Conservation (phyloP, 2,329 filamentous ascomycete species). For the Colletotrichum nymphaeae region DNA sequence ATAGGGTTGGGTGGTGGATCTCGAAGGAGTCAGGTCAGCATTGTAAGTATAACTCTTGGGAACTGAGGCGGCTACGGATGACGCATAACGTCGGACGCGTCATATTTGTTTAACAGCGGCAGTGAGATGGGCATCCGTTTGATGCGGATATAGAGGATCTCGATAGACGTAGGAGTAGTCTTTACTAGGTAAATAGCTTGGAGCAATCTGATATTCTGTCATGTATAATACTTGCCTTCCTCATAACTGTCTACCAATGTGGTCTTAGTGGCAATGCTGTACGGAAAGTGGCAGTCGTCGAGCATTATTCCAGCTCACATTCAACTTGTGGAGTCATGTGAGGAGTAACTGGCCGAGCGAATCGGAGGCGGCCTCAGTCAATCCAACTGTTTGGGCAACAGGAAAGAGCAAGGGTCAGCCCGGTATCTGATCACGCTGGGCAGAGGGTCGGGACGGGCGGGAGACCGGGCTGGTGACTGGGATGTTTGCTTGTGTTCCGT, state of each 20-base stretch:
- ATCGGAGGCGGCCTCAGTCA: background rate
- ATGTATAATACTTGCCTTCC: too few species aligned
- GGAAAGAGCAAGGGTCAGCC: background rate
- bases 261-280: background rate
- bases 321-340: background rate
- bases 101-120: too few species aligned
- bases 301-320: background rate
- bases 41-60: too few species aligned
- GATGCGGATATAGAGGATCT: too few species aligned
- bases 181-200: too few species aligned
- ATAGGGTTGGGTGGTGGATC: too few species aligned
- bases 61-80: too few species aligned
- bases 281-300: background rate
- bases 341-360: background rate
- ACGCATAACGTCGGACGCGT: too few species aligned
- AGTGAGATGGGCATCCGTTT: too few species aligned
- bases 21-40: too few species aligned
- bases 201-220: too few species aligned
- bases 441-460: slow-evolving; percentile 18
- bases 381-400: background rate
- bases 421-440: background rate
- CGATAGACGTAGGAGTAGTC: too few species aligned
- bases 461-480: background rate
- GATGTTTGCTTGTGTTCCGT: slow-evolving; percentile 2
- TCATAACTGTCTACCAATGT: background rate